Evolutionary conservation across 768 basidiomycete species (phyloP), one percentile per base, ranked within the genome.

Genomic region (Mycena sanguinolenta): DNA sequence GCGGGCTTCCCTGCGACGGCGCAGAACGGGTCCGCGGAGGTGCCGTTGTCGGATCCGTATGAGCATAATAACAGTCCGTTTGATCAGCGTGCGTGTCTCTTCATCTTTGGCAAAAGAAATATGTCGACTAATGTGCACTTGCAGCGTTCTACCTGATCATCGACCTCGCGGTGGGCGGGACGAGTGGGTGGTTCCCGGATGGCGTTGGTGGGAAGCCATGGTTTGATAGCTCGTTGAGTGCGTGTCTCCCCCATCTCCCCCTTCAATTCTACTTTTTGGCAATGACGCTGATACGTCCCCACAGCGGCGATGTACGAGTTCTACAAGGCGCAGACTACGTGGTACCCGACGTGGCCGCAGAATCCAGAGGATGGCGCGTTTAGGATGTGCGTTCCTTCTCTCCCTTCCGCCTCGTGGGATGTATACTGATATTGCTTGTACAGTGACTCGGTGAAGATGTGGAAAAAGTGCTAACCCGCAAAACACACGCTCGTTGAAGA

Each of bases 111-210:
- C 55, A 3, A 7, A 30, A 23, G 7, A 25, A 13, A 12, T 83
- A 32, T 84, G 8, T n/a, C 52, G n/a, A 63, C 53, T 61, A 44
- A 36, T 72, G 1, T 86, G 70, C 9, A 19, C 4, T 0, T 57
- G 66, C 70, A 91, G 90, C 87, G 2, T 96, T 97, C 79, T 96
- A 94, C 83, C 78, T 96, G 25, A 87, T 92, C 58, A 83, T 96
- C 63, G 84, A 92, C 73, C 81, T 96, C 12, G 93, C 91, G 0
- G 94, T 85, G 0, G 95, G 95, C 0, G 95, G 94, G 0, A 95
- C 92, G 61, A 91, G 88, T 69, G 95, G 95, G 27, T 96, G 92
- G 92, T 97, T 96, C 88, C 93, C 93, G 0, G 96, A 97, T 75
- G 85, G 83, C 8, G 82, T 89, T 4, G 94, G 93, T 39, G 84